phyloP scores from a whole-genome alignment of 805 yeast species.

The Candida succiphila region DNA sequence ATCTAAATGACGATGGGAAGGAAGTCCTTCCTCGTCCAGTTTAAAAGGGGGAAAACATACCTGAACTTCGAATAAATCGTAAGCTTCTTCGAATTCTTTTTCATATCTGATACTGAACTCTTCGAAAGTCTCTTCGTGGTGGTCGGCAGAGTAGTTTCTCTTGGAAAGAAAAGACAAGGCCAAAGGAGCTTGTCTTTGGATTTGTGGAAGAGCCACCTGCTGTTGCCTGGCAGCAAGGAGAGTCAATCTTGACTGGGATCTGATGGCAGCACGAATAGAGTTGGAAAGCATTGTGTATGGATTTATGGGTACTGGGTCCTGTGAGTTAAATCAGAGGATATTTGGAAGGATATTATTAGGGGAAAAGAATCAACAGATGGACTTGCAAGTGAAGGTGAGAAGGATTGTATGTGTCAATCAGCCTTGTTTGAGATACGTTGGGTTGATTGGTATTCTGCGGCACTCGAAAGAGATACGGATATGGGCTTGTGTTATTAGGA shows the following conservation, averaged over 20 bases:
- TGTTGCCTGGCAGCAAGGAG: neutral
- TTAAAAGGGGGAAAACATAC: conserved; percentile 13
- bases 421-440: too few species aligned
- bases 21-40: too few species aligned
- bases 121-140: conserved; percentile 88
- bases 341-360: too few species aligned
- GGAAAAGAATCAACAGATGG: too few species aligned
- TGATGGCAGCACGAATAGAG: conserved; percentile 24
- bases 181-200: conserved; percentile 6
- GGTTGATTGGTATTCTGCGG: too few species aligned
- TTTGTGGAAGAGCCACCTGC: conserved; percentile 11
- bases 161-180: conserved; percentile 11
- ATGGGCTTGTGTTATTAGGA: too few species aligned
- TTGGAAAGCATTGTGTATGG: conserved; percentile 20
- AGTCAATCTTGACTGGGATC: conserved; percentile 20
- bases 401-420: too few species aligned
- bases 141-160: conserved; percentile 75
- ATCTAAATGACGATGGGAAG: too few species aligned
- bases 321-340: too few species aligned
- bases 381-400: too few species aligned
- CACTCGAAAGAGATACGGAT: too few species aligned
- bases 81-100: conserved; percentile 92
- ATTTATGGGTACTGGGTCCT: too few species aligned
- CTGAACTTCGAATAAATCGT: conserved; percentile 78
- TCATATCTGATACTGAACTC: conserved; percentile 87